Conservation (phyloP, 164 flowering plant species). For the Vitis labrusca region DNA sequence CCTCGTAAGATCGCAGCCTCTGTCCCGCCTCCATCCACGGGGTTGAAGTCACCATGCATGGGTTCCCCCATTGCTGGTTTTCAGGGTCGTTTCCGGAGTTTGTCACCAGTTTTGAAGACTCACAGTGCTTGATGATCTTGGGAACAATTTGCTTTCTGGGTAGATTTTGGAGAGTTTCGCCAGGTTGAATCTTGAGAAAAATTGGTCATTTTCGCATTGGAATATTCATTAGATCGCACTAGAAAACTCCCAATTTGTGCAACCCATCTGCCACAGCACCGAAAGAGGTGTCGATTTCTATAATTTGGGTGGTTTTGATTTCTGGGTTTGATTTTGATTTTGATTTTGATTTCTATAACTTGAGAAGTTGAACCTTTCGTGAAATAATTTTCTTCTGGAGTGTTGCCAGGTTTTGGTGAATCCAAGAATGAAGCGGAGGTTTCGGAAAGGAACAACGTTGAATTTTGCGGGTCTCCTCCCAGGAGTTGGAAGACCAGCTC, state of each 20-base stretch:
- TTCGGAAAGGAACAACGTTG: conserved; percentile 74
- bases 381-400: conserved; percentile 80
- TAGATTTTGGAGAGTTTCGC: conserved; percentile 52
- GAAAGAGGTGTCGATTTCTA: too few species aligned
- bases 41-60: too few species aligned
- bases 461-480: conserved; percentile 74
- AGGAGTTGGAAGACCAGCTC: conserved; percentile 51
- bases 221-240: too few species aligned
- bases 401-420: conserved; percentile 56
- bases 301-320: too few species aligned
- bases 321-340: too few species aligned
- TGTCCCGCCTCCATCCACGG: too few species aligned
- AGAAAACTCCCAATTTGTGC: too few species aligned
- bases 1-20: too few species aligned
- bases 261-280: too few species aligned
- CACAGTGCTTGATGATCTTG: conserved; percentile 67
- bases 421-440: conserved; percentile 55
- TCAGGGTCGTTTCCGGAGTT: conserved; percentile 79
- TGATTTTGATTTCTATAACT: too few species aligned
- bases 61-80: conserved; percentile 13
- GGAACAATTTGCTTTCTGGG: conserved; percentile 63
- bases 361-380: conserved; percentile 61
- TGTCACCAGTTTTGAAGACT: conserved; percentile 51
- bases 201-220: too few species aligned
- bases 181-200: conserved; percentile 48